Evolutionary conservation across 2,329 filamentous ascomycete genomes (phyloP), one percentile per base, ranked within the genome.

Genomic region (Mollisiaceae sp.): DNA sequence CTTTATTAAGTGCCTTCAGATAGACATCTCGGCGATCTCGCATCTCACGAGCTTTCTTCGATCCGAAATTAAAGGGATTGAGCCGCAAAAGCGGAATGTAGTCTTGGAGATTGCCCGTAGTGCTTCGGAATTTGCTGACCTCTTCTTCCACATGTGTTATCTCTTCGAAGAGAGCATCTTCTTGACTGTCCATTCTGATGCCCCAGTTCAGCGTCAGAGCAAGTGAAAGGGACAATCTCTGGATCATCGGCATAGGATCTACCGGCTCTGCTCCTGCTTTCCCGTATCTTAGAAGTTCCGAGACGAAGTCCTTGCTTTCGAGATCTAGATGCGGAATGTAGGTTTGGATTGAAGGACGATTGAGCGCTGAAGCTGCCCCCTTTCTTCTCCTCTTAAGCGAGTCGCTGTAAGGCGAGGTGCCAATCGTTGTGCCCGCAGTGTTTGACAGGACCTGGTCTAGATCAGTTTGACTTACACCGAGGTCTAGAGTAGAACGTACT

Each of bases 211-310:
- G 77, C 0, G 88, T 90, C 32, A 90, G 75, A 0, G 86, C 83
- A 2, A 90, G 79, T n/a, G 84, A 88, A 3, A 90, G 77, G 14
- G 82, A 85, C 0, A 90, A 80, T 0, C 88, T 83, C 71, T 90
- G 88, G 55, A 90, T 89, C 83, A 89, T 87, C 0, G 87, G 86
- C 85, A 89, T 87, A 0, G 88, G 87, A 63, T 91, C 86, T 0
- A 90, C 82, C 0, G 85, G 80, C 1, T 77, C 77, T 0, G 77
- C 76, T 0, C 88, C 88, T 1, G 79, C 81, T 8, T 83, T 77
- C 2, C 88, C 88, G 66, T 88, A 85, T 22, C 82, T 80, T 64
- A 85, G 79, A 0, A 88, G 81, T 65, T 91, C 89, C 54, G 82
- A 81, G 58, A 90, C 79, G 61, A 90, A 90, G 60, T 86, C 84